Conservation (phyloP, 1,139 yeast species). For the Candida sp. region DNA sequence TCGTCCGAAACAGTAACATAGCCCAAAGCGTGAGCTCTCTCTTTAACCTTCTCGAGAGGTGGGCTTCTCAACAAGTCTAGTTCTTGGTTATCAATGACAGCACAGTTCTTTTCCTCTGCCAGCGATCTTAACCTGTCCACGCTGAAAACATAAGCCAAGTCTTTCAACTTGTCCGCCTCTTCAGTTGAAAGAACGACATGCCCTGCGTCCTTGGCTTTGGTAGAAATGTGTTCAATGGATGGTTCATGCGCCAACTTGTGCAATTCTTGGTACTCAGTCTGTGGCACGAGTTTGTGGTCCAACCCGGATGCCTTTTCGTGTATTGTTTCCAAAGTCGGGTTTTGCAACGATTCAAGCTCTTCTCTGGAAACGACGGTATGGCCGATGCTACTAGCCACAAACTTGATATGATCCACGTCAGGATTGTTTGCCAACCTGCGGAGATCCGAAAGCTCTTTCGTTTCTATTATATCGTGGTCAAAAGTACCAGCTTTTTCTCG, state of each 20-base stretch:
- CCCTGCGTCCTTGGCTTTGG: constrained; percentile 21
- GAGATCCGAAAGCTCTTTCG: constrained; percentile 16
- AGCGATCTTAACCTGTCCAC: constrained; percentile 23
- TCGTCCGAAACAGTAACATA: constrained; percentile 20
- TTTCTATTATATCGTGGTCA: constrained; percentile 3
- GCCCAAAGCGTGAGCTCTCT: constrained; percentile 17
- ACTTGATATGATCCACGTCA: constrained; percentile 18
- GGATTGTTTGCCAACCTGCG: constrained; percentile 21
- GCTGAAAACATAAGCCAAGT: constrained; percentile 25
- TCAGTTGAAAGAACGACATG: constrained; percentile 21
- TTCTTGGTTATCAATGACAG: constrained; percentile 23
- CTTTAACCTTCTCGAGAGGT: constrained; percentile 10
- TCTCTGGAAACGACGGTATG: constrained; percentile 17
- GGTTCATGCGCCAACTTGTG: constrained; percentile 21
- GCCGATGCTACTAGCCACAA: constrained; percentile 17
- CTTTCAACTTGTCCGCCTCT: constrained; percentile 16
- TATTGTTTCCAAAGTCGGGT: constrained; percentile 24
- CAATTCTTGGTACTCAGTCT: constrained; percentile 17
- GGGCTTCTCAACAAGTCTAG: constrained; percentile 15
- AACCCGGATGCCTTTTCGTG: constrained; percentile 17
- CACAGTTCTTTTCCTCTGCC: constrained; percentile 24
- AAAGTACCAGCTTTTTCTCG: constrained; percentile 13
- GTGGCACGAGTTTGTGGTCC: constrained; percentile 17
- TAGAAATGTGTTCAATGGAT: constrained; percentile 22
- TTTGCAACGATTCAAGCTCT: constrained; percentile 19